phyloP scores from a whole-genome alignment of 2,329 filamentous ascomycete species.

The Lachnellula arida region DNA sequence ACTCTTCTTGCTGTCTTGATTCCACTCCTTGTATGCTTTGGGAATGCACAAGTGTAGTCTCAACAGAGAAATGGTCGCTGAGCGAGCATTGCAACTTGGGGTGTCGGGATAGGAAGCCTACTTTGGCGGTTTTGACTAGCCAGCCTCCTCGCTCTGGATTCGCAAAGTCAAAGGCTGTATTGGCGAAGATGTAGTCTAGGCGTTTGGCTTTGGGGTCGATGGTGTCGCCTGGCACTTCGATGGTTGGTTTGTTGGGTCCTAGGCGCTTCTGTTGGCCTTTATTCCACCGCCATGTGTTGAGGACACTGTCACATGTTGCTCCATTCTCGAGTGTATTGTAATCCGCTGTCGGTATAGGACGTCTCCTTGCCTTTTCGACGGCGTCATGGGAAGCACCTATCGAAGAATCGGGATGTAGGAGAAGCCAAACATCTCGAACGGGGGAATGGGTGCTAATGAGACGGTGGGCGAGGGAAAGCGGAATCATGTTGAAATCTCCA shows the following conservation, averaged over 20 bases:
- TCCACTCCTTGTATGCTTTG: constrained; percentile 13
- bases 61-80: constrained; percentile 92
- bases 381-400: constrained; percentile 67
- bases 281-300: constrained; percentile 93
- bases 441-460: constrained; percentile 75
- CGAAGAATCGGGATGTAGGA: constrained; percentile 78
- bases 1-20: constrained; percentile 17
- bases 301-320: constrained; percentile 76
- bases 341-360: constrained; percentile 67
- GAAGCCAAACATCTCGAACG: constrained; percentile 79
- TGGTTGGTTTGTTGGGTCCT: constrained; percentile 55
- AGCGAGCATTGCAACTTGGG: constrained; percentile 77
- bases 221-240: constrained; percentile 58
- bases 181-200: constrained; percentile 91
- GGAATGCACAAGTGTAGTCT: constrained; percentile 58
- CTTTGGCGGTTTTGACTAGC: constrained; percentile 64
- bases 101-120: constrained; percentile 79
- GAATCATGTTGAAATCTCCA: constrained; percentile 97
- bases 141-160: constrained; percentile 43
- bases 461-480: constrained; percentile 75
- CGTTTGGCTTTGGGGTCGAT: constrained; percentile 75
- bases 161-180: constrained; percentile 41
- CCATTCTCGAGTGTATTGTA: constrained; percentile 80
- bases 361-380: constrained; percentile 60
- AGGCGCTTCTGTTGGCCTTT: constrained; percentile 64